Evolutionary conservation across 2,329 filamentous ascomycete species (phyloP).

Genomic region (Monosporascus sp.): DNA sequence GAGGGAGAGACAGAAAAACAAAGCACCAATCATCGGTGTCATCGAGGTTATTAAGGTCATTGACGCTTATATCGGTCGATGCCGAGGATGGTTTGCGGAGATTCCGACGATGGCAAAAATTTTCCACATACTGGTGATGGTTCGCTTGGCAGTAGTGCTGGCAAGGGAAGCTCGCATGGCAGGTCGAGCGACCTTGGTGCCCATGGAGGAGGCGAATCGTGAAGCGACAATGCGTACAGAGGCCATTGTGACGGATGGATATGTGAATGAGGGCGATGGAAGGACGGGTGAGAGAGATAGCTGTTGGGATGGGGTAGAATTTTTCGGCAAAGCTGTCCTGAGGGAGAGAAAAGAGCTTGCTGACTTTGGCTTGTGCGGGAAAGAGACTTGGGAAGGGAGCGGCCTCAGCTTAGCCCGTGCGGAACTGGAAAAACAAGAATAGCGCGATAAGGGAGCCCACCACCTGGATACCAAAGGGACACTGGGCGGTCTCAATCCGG

Average conservation of each 20-base stretch:
- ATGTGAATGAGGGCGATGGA: constrained; percentile 30
- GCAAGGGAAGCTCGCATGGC: constrained; percentile 60
- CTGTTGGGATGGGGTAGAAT: constrained; percentile 21
- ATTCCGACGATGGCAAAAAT: constrained; percentile 10
- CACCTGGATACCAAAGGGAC: constrained; percentile 4
- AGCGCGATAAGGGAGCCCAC: constrained; percentile 12
- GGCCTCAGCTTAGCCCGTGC: constrained; percentile 1
- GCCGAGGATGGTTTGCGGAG: neutral
- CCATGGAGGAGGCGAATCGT: constrained; percentile 72
- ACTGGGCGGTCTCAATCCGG: constrained; percentile 4
- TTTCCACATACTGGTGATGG: constrained; percentile 62
- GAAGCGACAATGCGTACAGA: constrained; percentile 71
- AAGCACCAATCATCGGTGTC: constrained; percentile 5
- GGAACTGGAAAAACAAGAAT: constrained; percentile 12
- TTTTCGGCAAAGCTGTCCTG: constrained; percentile 17
- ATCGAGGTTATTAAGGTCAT: constrained; percentile 1
- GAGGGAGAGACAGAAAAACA: neutral
- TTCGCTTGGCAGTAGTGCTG: constrained; percentile 64
- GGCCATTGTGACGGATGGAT: constrained; percentile 67
- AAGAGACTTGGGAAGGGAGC: constrained; percentile 11
- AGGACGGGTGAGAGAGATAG: constrained; percentile 34
- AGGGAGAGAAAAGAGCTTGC: constrained; percentile 24
- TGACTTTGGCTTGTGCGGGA: constrained; percentile 15
- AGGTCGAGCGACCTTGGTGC: constrained; percentile 73
- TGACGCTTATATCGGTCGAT: neutral